These are phyloP conservation scores for Chalciporus sp. DNA, from an alignment of 1,284 basidiomycete genomes.

Conservation along the genomic window DNA sequence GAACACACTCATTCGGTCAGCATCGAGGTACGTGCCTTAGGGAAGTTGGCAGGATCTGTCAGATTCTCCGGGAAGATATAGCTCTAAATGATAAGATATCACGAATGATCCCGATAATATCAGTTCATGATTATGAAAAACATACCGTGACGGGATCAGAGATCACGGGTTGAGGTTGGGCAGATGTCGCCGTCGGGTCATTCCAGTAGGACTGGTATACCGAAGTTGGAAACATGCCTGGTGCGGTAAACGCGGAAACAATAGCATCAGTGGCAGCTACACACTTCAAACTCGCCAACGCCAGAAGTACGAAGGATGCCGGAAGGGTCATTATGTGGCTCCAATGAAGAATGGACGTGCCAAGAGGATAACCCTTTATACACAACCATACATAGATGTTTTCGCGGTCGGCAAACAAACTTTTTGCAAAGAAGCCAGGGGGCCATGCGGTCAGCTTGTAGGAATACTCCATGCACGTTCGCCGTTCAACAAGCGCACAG, in stretches of 20 bases:
- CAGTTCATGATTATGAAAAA: slow-evolving; percentile 13
- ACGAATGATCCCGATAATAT: not conserved
- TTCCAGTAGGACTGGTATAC: slow-evolving; percentile 66
- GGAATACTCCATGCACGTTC: slow-evolving; percentile 23
- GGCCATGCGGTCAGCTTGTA: slow-evolving; percentile 3
- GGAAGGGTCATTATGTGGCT: slow-evolving; percentile 17
- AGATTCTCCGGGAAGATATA: slow-evolving; percentile 54
- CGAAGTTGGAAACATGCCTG: slow-evolving; percentile 64
- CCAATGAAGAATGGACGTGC: not conserved
- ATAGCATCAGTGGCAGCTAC: slow-evolving; percentile 16
- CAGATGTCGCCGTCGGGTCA: slow-evolving; percentile 63
- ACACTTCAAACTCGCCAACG: slow-evolving; percentile 3
- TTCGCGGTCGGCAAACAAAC: slow-evolving; percentile 1
- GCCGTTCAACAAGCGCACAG: not conserved
- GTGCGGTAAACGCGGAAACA: slow-evolving; percentile 51
- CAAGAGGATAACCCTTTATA: slow-evolving; percentile 13
- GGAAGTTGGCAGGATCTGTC: slow-evolving; percentile 63
- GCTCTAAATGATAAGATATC: slow-evolving; percentile 38
- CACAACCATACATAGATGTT: not conserved
- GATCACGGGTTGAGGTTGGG: slow-evolving; percentile 68
- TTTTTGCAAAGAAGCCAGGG: not conserved
- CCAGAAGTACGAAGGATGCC: slow-evolving; percentile 14
- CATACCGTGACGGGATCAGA: slow-evolving; percentile 64
- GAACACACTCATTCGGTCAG: not conserved
- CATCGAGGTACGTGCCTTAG: slow-evolving; percentile 32